phyloP scores from a whole-genome alignment of 495 filamentous ascomycete species.

The Aspergillus taichungensis region DNA sequence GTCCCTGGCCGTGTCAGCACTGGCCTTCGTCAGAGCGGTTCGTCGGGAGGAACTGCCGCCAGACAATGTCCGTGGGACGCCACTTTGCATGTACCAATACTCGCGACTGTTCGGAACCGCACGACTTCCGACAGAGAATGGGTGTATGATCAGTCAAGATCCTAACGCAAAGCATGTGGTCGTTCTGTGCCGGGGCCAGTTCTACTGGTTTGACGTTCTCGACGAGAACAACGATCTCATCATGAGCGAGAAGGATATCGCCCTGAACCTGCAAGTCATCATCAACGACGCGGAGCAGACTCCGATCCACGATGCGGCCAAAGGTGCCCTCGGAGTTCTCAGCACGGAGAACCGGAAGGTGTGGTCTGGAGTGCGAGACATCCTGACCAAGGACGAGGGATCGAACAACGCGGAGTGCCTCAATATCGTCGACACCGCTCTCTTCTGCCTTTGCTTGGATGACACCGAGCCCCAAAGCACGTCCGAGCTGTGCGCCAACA shows the following conservation, averaged over 20 bases:
- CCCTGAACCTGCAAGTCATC: slow-evolving; percentile 86
- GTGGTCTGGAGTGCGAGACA: slow-evolving; percentile 86
- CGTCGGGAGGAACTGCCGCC: slow-evolving; percentile 88
- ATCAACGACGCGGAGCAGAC: slow-evolving; percentile 82
- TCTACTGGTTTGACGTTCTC: slow-evolving; percentile 98
- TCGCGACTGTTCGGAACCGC: slow-evolving; percentile 93
- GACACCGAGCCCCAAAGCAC: slow-evolving; percentile 75
- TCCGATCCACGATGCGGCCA: slow-evolving; percentile 88
- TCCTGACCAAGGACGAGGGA: slow-evolving; percentile 73
- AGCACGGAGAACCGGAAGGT: slow-evolving; percentile 95
- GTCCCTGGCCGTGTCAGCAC: slow-evolving; percentile 79
- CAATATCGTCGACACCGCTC: slow-evolving; percentile 85
- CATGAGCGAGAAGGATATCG: slow-evolving; percentile 93
- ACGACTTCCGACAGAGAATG: slow-evolving; percentile 87
- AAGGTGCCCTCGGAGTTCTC: slow-evolving; percentile 84
- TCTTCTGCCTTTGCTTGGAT: slow-evolving; percentile 89
- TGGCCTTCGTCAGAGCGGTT: slow-evolving; percentile 90
- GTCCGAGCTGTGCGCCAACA: slow-evolving; percentile 85
- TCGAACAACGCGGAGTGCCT: slow-evolving; percentile 95
- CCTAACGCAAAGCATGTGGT: slow-evolving; percentile 81
- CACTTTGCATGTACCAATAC: slow-evolving; percentile 97
- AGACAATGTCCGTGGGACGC: slow-evolving; percentile 71
- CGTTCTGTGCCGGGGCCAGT: slow-evolving; percentile 91
- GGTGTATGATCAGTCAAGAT: slow-evolving; percentile 93
- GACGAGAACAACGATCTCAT: slow-evolving; percentile 92